Conservation (phyloP, 2,329 filamentous ascomycete genomes). For the Ophiosphaerella herpotricha region DNA sequence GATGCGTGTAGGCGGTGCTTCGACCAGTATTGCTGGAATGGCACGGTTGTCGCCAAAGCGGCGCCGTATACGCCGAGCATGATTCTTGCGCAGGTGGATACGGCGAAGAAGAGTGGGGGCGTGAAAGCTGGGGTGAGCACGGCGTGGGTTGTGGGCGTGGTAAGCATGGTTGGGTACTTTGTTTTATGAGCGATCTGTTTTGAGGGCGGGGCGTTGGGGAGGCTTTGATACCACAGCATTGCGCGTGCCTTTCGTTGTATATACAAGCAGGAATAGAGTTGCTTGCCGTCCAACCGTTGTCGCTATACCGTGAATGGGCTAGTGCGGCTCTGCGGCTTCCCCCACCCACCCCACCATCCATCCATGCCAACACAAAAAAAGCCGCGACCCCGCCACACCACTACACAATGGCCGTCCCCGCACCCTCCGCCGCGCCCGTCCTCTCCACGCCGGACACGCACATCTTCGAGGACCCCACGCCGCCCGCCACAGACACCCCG, state of each 20-base stretch:
- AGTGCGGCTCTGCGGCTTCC: too few relatives aligned
- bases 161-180: too few relatives aligned
- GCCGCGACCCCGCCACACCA: slow-evolving; percentile 19
- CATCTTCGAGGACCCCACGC: slow-evolving; percentile 60
- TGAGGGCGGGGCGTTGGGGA: too few relatives aligned
- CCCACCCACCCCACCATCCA: too few relatives aligned
- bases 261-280: too few relatives aligned
- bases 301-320: too few relatives aligned
- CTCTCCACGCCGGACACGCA: slow-evolving; percentile 67
- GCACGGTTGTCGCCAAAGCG: slow-evolving; percentile 57
- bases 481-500: slow-evolving; percentile 41
- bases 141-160: too few relatives aligned
- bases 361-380: slow-evolving; percentile 11
- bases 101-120: slow-evolving; percentile 25
- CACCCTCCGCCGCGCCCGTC: slow-evolving; percentile 54
- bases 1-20: slow-evolving; percentile 78
- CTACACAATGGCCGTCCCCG: slow-evolving; percentile 26
- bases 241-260: too few relatives aligned
- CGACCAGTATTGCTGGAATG: slow-evolving; percentile 87
- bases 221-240: too few relatives aligned
- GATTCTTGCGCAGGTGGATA: slow-evolving; percentile 16
- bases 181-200: too few relatives aligned
- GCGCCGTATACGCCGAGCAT: slow-evolving; percentile 34
- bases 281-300: too few relatives aligned
- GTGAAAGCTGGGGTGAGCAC: slow-evolving; percentile 13